Percentiles rank a stretch among this genome's conserved stretches.
phyloP scores from a whole-genome alignment of 2,329 filamentous ascomycete species.

The Phoma sp. region DNA sequence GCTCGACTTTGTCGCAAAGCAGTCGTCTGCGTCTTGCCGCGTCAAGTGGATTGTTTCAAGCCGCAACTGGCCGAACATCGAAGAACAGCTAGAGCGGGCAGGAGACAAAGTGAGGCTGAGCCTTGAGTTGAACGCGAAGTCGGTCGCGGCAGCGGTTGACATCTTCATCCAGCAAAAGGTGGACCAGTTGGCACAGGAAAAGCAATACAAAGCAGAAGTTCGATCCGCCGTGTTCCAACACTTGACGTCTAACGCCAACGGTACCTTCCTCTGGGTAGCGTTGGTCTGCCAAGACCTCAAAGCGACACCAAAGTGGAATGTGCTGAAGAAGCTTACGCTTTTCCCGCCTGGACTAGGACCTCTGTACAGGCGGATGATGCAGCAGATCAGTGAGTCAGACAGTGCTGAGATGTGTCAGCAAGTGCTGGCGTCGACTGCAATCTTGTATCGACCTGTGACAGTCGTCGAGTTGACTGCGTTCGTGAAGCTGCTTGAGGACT shows the following conservation, averaged over 20 bases:
- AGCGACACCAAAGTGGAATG: constrained; percentile 12
- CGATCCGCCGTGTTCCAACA: no score
- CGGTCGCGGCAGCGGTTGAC: constrained; percentile 44
- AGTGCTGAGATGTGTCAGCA: background rate
- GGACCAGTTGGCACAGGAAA: constrained; percentile 24
- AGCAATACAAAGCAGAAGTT: no score
- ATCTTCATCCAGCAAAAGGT: constrained; percentile 51
- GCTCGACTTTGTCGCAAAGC: constrained; percentile 4
- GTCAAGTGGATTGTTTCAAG: constrained; percentile 19
- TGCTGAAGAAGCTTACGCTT: constrained; percentile 24
- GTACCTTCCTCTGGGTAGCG: no score
- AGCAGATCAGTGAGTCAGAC: constrained; percentile 34
- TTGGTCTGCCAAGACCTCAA: constrained; percentile 43
- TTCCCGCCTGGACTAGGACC: constrained; percentile 49
- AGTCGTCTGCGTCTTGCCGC: constrained; percentile 1
- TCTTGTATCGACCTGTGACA: constrained; percentile 49
- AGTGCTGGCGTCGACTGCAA: constrained; percentile 4
- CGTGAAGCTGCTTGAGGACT: constrained; percentile 15
- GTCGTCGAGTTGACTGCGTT: no score
- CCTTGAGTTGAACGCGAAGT: constrained; percentile 38
- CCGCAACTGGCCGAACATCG: constrained; percentile 9
- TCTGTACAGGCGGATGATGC: constrained; percentile 53
- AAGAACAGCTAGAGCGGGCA: constrained; percentile 24
- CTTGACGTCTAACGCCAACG: no score
- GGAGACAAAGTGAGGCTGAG: constrained; percentile 31